Conservation (phyloP, 306 rosid species). For the Oxytropis ochrocephala region DNA sequence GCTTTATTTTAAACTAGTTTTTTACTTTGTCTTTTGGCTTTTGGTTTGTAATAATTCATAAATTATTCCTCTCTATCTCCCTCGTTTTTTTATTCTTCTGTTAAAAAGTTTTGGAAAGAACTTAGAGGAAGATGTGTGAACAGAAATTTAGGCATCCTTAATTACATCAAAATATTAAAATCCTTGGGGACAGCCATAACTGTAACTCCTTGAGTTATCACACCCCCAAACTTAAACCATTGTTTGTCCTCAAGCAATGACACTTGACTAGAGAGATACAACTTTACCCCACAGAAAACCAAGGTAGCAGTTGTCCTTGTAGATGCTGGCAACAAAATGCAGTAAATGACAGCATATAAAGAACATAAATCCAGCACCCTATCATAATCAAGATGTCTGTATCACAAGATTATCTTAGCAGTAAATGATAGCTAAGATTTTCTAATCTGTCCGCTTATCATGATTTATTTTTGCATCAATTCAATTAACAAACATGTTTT, state of each 20-base stretch:
- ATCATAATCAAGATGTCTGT: not conserved
- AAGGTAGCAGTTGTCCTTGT: not conserved
- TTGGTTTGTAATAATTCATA: not conserved
- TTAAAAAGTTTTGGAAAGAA: not conserved
- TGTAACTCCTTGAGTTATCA: not conserved
- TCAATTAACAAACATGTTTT: not conserved
- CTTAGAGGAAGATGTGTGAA: not conserved
- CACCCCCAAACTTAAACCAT: too few species aligned
- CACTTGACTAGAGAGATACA: too few species aligned
- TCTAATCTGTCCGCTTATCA: not conserved
- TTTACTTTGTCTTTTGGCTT: not conserved
- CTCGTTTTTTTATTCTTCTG: not conserved
- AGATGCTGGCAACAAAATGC: constrained; percentile 4
- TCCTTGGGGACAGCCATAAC: not conserved
- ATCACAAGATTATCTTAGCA: not conserved
- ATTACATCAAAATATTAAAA: not conserved
- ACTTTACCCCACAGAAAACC: not conserved
- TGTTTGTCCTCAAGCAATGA: too few species aligned
- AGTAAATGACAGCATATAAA: not conserved
- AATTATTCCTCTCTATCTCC: not conserved
- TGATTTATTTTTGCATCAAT: not conserved
- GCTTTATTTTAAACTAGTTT: not conserved
- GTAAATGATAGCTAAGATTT: not conserved
- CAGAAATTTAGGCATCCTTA: not conserved
- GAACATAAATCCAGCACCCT: not conserved